Evolutionary conservation across 2,329 filamentous ascomycete genomes (phyloP).

Genomic region (Fusarium acutatum): DNA sequence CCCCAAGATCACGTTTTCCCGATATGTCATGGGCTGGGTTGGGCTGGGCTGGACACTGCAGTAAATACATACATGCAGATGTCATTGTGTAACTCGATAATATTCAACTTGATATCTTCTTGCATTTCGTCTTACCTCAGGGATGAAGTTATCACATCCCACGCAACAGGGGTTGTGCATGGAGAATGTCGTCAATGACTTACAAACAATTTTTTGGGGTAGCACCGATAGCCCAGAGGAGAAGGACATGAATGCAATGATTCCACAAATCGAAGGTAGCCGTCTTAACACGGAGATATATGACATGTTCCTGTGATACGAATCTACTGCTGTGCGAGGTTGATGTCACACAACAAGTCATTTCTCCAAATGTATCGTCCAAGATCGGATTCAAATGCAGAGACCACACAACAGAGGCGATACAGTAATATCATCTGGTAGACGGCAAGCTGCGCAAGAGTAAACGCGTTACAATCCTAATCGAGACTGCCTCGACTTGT

Average conservation of each 20-base stretch:
- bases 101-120: not conserved
- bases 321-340: slow-evolving; percentile 24
- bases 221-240: slow-evolving; percentile 9
- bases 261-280: not conserved
- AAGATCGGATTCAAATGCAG: slow-evolving; percentile 27
- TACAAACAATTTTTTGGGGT: slow-evolving; percentile 14
- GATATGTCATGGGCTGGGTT: slow-evolving; percentile 5
- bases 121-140: not conserved
- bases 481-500: slow-evolving; percentile 14
- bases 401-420: not conserved
- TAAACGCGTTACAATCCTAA: slow-evolving; percentile 29
- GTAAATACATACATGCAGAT: slow-evolving; percentile 32
- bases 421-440: not conserved
- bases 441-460: slow-evolving; percentile 36
- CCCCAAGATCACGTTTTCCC: slow-evolving; percentile 5
- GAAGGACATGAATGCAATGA: slow-evolving; percentile 8
- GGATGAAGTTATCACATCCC: not conserved
- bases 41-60: slow-evolving; percentile 26
- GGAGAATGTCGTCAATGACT: slow-evolving; percentile 22
- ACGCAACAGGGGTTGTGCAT: slow-evolving; percentile 19
- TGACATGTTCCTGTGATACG: slow-evolving; percentile 2
- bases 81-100: slow-evolving; percentile 15
- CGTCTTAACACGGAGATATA: slow-evolving; percentile 34
- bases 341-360: slow-evolving; percentile 14
- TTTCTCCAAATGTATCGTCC: slow-evolving; percentile 5